Evolutionary conservation across 2,329 filamentous ascomycete species (phyloP).

Genomic region (Hirsutella minnesotensis): DNA sequence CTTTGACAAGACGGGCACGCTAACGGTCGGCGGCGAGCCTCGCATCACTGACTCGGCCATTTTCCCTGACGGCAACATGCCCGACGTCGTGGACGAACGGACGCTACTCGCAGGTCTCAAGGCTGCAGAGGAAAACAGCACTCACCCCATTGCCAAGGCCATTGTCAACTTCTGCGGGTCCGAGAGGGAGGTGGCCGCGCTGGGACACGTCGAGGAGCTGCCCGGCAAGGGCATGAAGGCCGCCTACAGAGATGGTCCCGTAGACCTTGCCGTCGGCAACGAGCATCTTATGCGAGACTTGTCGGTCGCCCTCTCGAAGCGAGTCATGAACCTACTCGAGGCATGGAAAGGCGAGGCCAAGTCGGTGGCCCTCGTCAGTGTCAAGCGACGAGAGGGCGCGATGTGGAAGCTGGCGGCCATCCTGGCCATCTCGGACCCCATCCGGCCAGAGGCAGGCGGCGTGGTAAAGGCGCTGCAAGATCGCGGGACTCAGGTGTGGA

Average conservation of each 20-base stretch:
- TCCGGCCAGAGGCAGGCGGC: conserved; percentile 57
- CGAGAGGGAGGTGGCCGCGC: conserved; percentile 17
- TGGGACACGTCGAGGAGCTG: conserved; percentile 48
- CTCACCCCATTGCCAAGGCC: conserved; percentile 63
- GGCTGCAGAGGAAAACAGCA: conserved; percentile 57
- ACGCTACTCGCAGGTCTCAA: conserved; percentile 42
- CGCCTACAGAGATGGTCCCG: conserved; percentile 25
- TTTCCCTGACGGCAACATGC: conserved; percentile 18
- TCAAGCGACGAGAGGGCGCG: conserved; percentile 26
- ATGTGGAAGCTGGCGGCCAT: conserved; percentile 46
- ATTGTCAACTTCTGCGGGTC: conserved; percentile 49
- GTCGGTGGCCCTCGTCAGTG: conserved; percentile 43
- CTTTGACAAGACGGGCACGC: conserved; percentile 81
- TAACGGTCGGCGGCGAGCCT: conserved; percentile 63
- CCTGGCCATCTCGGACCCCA: conserved; percentile 69
- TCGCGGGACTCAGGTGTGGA: conserved; percentile 66
- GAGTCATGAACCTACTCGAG: conserved; percentile 26
- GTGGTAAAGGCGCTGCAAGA: conserved; percentile 54
- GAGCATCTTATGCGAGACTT: conserved; percentile 52
- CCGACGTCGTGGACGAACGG: conserved; percentile 11
- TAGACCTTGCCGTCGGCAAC: conserved; percentile 57
- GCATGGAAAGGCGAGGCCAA: conserved; percentile 52
- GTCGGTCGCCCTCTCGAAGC: conserved; percentile 24
- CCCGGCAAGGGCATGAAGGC: conserved; percentile 62
- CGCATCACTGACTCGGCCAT: conserved; percentile 46